Evolutionary conservation across 2,329 filamentous ascomycete species (phyloP).

Genomic region (Chalara sp.): DNA sequence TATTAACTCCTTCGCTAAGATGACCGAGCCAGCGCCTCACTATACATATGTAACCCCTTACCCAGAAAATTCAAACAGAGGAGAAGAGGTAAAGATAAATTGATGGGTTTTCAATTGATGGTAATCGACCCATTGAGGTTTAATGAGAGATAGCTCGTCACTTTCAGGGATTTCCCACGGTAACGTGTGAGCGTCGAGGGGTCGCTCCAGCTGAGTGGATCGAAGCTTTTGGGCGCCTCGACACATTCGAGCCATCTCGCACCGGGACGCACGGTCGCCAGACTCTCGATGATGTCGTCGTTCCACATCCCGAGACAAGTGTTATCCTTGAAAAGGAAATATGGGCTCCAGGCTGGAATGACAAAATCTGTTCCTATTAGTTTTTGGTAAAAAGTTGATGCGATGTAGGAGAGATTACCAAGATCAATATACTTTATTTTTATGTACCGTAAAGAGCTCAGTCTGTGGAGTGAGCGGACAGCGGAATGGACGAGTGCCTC

Average conservation of each 20-base stretch:
- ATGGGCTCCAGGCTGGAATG: constrained; percentile 64
- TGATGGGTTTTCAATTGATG: too few species aligned
- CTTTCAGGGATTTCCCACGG: background rate
- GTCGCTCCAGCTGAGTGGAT: background rate
- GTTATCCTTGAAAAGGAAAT: constrained; percentile 57
- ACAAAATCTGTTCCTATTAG: constrained; percentile 50
- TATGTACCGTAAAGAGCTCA: constrained; percentile 55
- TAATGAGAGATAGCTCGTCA: background rate
- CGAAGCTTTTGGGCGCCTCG: background rate
- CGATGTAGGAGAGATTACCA: constrained; percentile 33
- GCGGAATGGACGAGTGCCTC: constrained; percentile 60
- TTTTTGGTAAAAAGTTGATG: constrained; percentile 5
- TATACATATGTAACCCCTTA: too few species aligned
- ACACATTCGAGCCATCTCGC: constrained; percentile 49
- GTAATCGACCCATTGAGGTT: background rate
- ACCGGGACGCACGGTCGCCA: constrained; percentile 51
- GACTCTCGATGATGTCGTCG: constrained; percentile 54
- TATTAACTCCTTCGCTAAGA: too few species aligned
- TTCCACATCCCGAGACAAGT: constrained; percentile 68
- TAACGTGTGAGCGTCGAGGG: background rate
- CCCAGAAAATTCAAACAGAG: too few species aligned
- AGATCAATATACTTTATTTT: constrained; percentile 71
- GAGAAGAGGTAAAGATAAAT: too few species aligned
- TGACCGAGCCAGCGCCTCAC: too few species aligned
- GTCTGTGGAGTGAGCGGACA: constrained; percentile 50